These are phyloP conservation scores for Aspergillus pseudonomiae DNA, from an alignment of 2,329 filamentous ascomycete genomes.

Conservation along the genomic window DNA sequence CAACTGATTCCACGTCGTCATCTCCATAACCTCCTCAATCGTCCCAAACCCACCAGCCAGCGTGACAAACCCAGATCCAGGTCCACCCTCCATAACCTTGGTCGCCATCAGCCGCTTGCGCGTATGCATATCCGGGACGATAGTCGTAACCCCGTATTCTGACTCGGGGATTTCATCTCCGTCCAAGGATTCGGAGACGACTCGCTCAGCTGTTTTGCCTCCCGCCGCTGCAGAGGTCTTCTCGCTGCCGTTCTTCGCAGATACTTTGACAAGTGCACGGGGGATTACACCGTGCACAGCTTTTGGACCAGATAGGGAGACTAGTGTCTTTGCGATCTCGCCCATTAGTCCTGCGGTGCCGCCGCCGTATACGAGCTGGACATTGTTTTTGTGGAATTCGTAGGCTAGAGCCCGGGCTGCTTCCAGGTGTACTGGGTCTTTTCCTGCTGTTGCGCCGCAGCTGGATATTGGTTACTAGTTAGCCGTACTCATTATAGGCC, in stretches of 20 bases:
- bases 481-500: too few species aligned
- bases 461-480: constrained; percentile 36
- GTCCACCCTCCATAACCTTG: constrained; percentile 78
- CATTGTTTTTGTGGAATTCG: constrained; percentile 73
- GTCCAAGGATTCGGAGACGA: constrained; percentile 42
- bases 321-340: constrained; percentile 83
- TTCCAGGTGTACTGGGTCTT: constrained; percentile 72
- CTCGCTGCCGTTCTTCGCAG: constrained; percentile 52
- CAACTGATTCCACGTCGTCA: constrained; percentile 92
- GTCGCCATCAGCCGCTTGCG: constrained; percentile 92
- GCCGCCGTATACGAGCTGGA: constrained; percentile 88
- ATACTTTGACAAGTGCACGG: constrained; percentile 72
- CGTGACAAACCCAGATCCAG: constrained; percentile 86
- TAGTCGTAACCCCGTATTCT: constrained; percentile 77
- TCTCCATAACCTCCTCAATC: constrained; percentile 93
- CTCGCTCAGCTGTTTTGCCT: constrained; percentile 48
- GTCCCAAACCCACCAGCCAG: constrained; percentile 90
- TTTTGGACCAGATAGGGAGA: constrained; percentile 75
- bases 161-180: neutral
- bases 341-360: constrained; percentile 96
- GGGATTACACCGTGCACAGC: constrained; percentile 94
- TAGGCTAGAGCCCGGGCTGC: constrained; percentile 75
- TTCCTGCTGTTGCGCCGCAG: constrained; percentile 80
- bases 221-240: too few species aligned
- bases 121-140: constrained; percentile 95